Conservation (phyloP, 2,329 filamentous ascomycete genomes). For the Cercospora zeae-maydis region DNA sequence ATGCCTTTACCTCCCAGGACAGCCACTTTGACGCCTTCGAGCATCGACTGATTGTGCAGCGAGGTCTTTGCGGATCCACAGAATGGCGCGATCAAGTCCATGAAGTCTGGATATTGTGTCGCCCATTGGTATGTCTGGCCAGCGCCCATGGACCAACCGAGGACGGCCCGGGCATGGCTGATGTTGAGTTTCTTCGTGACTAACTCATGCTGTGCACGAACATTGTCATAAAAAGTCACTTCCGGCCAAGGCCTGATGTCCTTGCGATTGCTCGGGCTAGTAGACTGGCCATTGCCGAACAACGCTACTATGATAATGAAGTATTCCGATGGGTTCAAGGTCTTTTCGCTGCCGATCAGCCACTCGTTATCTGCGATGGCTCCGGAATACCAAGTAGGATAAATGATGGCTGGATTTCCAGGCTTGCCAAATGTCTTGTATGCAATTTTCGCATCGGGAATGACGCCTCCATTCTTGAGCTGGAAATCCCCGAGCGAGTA, state of each 20-base stretch:
- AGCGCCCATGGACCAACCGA: slow-evolving; percentile 70
- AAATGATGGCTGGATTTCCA: slow-evolving; percentile 63
- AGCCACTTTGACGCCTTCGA: slow-evolving; percentile 61
- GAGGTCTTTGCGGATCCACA: slow-evolving; percentile 63
- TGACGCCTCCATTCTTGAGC: slow-evolving; percentile 60
- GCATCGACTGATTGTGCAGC: slow-evolving; percentile 65
- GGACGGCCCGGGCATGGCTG: slow-evolving; percentile 57
- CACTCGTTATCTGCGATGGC: slow-evolving; percentile 69
- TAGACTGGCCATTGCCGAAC: slow-evolving; percentile 67
- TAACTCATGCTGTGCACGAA: slow-evolving; percentile 62
- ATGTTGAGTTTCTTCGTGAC: slow-evolving; percentile 62
- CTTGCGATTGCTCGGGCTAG: slow-evolving; percentile 59
- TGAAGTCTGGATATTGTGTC: slow-evolving; percentile 50
- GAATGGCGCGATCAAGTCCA: slow-evolving; percentile 63
- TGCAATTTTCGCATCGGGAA: slow-evolving; percentile 65
- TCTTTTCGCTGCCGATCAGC: slow-evolving; percentile 65
- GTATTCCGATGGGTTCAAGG: slow-evolving; percentile 61
- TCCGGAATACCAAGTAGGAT: slow-evolving; percentile 73
- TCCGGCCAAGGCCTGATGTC: slow-evolving; percentile 57
- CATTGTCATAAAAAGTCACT: slow-evolving; percentile 65
- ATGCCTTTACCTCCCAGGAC: slow-evolving; percentile 57
- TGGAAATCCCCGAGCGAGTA: slow-evolving; percentile 46
- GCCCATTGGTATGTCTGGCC: slow-evolving; percentile 49
- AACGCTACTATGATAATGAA: slow-evolving; percentile 67
- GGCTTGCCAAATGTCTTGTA: slow-evolving; percentile 72